Evolutionary conservation across 805 yeast species (phyloP), one percentile per base, ranked within the genome.

Genomic region (Kregervanrija pseudodelftensis): DNA sequence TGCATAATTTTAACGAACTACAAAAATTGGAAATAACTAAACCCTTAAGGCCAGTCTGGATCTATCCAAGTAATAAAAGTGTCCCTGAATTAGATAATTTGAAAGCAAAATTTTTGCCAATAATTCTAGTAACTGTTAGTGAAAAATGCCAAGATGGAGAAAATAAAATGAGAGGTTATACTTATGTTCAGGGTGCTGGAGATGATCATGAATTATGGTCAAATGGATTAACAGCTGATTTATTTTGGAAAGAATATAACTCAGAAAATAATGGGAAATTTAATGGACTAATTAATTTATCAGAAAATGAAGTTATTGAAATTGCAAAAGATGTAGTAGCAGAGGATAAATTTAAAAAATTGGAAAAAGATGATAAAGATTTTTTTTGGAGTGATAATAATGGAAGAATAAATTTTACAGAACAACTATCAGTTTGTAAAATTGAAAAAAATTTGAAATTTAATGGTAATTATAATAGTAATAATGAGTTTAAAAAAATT

Each of bases 191-290:
- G 61, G 97, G 97, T 1, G 93, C 96, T 0, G 96, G 93, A 0
- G 97, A 89, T 61, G 96, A 90, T 55, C 95, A 89, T 59, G 97
- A 89, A 55, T 66, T 82, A 10, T 89, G 96, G 97, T 74, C 82
- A 0, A 67, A 73, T 4, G 65, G 70, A 0, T 60, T 87, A 30
- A 72, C 69, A 1, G 79, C 90, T 0, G 53, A 55, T 0, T 40
- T 76, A 28, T 75, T 84, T 40, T 87, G 95, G 95, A 22, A 8
- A 22, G 28, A 22, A 22, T 22, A 22, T 22, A 22, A 7, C 28
- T 22, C 7, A 22, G 42, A 56, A 3, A 56, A 74, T 46, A 41
- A 58, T 3, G 61, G 58, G 1, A 40, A 41, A 8, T 54, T 58
- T 15, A 28, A 39, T 4, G 61, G 66, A 40, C 10, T 44, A 2